Base-by-base conservation (phyloP, 1,139 yeast genomes). In the Taphrina deformans region DNA sequence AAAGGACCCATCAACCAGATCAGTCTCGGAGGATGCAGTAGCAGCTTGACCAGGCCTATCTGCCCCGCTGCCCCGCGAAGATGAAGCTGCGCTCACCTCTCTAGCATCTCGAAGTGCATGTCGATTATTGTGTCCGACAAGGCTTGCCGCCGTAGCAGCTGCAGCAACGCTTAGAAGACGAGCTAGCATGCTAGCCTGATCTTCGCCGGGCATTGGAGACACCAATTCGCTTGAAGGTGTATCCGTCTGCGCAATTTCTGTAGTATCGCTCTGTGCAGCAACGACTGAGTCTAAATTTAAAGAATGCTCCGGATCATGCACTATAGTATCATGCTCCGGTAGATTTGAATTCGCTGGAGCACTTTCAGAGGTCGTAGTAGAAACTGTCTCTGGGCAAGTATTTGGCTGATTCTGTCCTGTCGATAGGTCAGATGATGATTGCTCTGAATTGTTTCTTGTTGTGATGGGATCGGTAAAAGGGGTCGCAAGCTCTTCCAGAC, bases 101-200 rank as follows among this genome's bases (percentile, higher is more conserved):
- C 64, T 26, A 9, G 67, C 69, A n/a, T 41, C 56, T 14, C 52
- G 23, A 29, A 23, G 29, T 6, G 66, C 65, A 12, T 55, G 46
- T 16, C 50, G 56, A 45, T 74, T 73, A 58, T 76, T 67, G 63
- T 62, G 65, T 21, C 79, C 82, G 53, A 80, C 75, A 29, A 81
- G 69, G 3, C 81, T 75, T 2, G 74, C 72, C 0, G 82, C 81
- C 0, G 83, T 80, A 5, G 82, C 80, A 0, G 79, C 75, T 0
- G 83, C 82, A 0, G 83, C 83, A 23, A 79, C 73, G 16, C 81
- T 81, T 50, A 81, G 69, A 18, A 81, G 69, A 40, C 82, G 73
- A 1, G 83, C 78, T 14, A 81, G 72, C 75, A 79, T 76, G 12
- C 77, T 76, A 0, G 81, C 76, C 65, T 80, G 83, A 59, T 76